phyloP scores from a whole-genome alignment of 2,329 filamentous ascomycete species.

The Geosmithia flava region DNA sequence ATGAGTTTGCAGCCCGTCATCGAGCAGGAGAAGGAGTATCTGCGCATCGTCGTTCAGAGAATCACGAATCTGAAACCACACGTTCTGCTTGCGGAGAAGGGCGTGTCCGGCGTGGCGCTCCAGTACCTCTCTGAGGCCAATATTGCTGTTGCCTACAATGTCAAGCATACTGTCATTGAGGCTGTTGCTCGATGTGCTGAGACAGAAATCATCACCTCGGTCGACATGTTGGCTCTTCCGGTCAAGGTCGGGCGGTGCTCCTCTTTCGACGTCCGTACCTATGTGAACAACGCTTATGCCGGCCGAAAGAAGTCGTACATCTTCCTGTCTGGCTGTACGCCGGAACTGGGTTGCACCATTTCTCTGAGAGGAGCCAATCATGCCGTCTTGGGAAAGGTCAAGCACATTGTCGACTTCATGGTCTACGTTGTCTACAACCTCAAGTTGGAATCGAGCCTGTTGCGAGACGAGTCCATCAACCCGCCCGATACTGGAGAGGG shows the following conservation, averaged over 20 bases:
- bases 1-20: conserved; percentile 98
- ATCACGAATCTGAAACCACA: conserved; percentile 80
- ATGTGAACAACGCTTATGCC: conserved; percentile 62
- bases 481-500: conserved; percentile 52
- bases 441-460: conserved; percentile 85
- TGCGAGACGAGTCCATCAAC: conserved; percentile 84
- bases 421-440: conserved; percentile 97
- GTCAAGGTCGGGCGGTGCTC: conserved; percentile 69
- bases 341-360: conserved; percentile 88
- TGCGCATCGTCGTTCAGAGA: conserved; percentile 81
- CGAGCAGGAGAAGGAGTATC: conserved; percentile 87
- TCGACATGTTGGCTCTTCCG: conserved; percentile 73
- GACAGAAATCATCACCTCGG: conserved; percentile 83
- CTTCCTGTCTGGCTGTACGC: conserved; percentile 81
- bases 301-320: conserved; percentile 89
- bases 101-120: conserved; percentile 82
- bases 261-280: conserved; percentile 92
- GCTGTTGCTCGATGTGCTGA: conserved; percentile 88
- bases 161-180: conserved; percentile 90
- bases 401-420: conserved; percentile 96
- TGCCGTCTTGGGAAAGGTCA: conserved; percentile 62
- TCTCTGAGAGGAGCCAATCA: conserved; percentile 73
- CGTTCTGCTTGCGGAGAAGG: conserved; percentile 81
- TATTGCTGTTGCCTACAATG: conserved; percentile 90
- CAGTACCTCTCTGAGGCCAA: conserved; percentile 79